Evolutionary conservation across 2,329 filamentous ascomycete genomes (phyloP).

Genomic region (Cytospora paraplurivora): DNA sequence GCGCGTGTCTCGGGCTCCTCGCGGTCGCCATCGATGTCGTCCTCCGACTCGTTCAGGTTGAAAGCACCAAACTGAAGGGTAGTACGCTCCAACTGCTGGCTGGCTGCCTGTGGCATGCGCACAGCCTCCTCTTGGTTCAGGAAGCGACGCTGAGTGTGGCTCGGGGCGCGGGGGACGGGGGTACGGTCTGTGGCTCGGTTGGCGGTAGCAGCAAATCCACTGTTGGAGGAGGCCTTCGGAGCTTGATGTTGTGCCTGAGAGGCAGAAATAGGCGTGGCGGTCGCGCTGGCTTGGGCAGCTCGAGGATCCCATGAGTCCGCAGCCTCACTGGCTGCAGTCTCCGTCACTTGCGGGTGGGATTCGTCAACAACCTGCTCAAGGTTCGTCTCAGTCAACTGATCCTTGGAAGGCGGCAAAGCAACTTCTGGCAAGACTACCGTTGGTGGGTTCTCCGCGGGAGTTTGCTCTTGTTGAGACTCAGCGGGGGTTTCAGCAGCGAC

Average conservation of each 20-base stretch:
- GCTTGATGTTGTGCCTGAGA: conserved; percentile 63
- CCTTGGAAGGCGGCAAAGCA: conserved; percentile 69
- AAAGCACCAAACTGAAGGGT: conserved; percentile 97
- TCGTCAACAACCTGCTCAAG: conserved; percentile 86
- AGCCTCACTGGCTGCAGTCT: conserved; percentile 84
- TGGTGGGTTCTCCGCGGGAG: conserved; percentile 40
- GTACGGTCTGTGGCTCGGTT: conserved; percentile 72
- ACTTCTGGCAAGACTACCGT: conserved; percentile 53
- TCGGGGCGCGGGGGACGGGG: conserved; percentile 65
- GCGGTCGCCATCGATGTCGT: conserved; percentile 90
- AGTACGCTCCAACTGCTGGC: conserved; percentile 89
- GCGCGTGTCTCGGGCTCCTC: conserved; percentile 94
- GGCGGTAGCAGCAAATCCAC: conserved; percentile 78
- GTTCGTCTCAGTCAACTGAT: conserved; percentile 87
- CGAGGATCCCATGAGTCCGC: conserved; percentile 82
- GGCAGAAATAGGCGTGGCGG: conserved; percentile 66
- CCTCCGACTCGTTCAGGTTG: conserved; percentile 79
- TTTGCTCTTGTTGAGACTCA: conserved; percentile 34
- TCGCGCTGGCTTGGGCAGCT: conserved; percentile 58
- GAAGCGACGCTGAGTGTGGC: conserved; percentile 76
- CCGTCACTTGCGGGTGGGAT: conserved; percentile 74
- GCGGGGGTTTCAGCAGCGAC: conserved; percentile 40
- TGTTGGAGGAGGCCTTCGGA: conserved; percentile 59
- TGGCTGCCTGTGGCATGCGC: conserved; percentile 80
- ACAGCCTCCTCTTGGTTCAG: conserved; percentile 97